A percentile compares a stretch with the other conserved stretches of the same genome.
These are phyloP conservation scores for Terfezia claveryi DNA, from an alignment of 495 filamentous ascomycete species.

Conservation along the genomic window DNA sequence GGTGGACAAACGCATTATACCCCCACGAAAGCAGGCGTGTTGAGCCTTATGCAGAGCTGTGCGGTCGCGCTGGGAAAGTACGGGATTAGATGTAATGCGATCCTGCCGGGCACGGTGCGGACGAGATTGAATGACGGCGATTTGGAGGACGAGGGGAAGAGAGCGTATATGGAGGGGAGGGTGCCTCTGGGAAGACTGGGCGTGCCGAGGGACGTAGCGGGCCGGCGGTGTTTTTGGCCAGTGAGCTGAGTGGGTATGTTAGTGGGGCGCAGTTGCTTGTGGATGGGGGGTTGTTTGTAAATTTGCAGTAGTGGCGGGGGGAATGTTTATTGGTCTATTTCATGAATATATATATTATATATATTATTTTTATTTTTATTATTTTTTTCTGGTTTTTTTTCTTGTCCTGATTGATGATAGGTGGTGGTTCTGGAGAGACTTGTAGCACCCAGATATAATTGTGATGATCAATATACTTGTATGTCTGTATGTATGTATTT, in stretches of 20 bases:
- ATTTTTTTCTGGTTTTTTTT: too few relatives aligned
- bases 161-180: constrained; percentile 60
- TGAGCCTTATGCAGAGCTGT: constrained; percentile 65
- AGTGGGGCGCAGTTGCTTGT: constrained; percentile 53
- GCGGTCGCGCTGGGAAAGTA: constrained; percentile 60
- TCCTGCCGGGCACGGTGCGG: constrained; percentile 65
- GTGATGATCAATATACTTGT: too few relatives aligned
- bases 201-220: constrained; percentile 44
- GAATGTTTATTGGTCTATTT: too few relatives aligned
- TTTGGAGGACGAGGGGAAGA: constrained; percentile 45
- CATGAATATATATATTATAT: too few relatives aligned
- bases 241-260: constrained; percentile 53
- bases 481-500: too few relatives aligned
- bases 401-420: too few relatives aligned
- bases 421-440: too few relatives aligned
- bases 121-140: constrained; percentile 79
- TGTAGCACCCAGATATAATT: too few relatives aligned
- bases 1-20: constrained; percentile 69
- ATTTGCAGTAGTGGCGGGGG: constrained; percentile 29
- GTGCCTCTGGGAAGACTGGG: constrained; percentile 64
- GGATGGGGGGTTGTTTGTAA: constrained; percentile 59
- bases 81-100: constrained; percentile 60
- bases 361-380: too few relatives aligned
- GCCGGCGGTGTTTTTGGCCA: constrained; percentile 69
- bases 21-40: constrained; percentile 70